These are phyloP conservation scores for Pleurotus salmoneostramineus DNA, from an alignment of 768 basidiomycete species.

Conservation along the genomic window DNA sequence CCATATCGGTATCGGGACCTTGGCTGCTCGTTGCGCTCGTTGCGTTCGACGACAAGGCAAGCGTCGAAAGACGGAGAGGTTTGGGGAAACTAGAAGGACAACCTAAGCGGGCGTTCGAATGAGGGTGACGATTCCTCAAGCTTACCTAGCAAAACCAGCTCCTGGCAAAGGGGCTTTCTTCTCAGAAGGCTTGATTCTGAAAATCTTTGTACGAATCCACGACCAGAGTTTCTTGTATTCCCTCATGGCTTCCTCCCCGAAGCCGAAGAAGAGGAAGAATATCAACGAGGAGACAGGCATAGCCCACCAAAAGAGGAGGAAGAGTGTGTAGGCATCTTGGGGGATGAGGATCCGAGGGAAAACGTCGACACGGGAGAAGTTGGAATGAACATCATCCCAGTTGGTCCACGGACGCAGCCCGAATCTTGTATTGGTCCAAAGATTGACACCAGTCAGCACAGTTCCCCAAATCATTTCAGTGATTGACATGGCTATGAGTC, in stretches of 20 bases:
- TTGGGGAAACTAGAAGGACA: not conserved
- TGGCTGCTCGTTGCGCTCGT: not conserved
- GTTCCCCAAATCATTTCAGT: slow-evolving; percentile 33
- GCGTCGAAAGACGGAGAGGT: not conserved
- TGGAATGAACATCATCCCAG: slow-evolving; percentile 43
- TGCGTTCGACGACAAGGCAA: not conserved
- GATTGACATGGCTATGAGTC: slow-evolving; percentile 47
- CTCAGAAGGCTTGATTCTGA: not conserved
- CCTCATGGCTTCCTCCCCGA: slow-evolving; percentile 40
- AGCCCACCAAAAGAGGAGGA: slow-evolving; percentile 7
- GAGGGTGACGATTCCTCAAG: not conserved
- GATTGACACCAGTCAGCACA: slow-evolving; percentile 30
- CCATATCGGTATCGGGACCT: not conserved
- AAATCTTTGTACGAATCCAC: not conserved
- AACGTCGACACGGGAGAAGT: slow-evolving; percentile 18
- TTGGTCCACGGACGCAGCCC: slow-evolving; percentile 33
- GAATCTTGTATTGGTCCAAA: slow-evolving; percentile 25
- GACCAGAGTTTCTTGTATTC: slow-evolving; percentile 26
- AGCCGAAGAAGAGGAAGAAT: slow-evolving; percentile 56
- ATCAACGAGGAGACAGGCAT: slow-evolving; percentile 25
- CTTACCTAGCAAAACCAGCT: too few relatives aligned
- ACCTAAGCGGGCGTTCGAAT: not conserved
- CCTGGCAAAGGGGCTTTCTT: too few relatives aligned
- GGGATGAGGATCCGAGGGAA: not conserved
- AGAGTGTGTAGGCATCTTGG: not conserved